phyloP scores from a whole-genome alignment of 2,329 filamentous ascomycete genomes.

The Claviceps sp. region DNA sequence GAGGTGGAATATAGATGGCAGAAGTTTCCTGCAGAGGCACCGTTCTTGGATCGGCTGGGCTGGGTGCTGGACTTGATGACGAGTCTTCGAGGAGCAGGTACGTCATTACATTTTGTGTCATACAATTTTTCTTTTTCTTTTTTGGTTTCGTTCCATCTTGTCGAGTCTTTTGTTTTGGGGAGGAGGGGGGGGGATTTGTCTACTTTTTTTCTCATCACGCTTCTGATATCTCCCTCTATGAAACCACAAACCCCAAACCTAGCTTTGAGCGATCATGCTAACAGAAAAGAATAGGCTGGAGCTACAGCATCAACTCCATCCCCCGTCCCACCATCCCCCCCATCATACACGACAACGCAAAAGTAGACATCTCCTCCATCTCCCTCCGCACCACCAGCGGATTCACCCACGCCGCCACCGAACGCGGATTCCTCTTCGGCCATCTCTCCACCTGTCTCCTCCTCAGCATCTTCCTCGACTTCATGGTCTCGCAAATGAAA shows the following conservation, averaged over 20 bases:
- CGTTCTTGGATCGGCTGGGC: constrained; percentile 34
- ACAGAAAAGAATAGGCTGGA: constrained; percentile 35
- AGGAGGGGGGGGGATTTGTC: too few species aligned
- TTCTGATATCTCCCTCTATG: too few species aligned
- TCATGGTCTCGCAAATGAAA: constrained; percentile 53
- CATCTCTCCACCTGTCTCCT: constrained; percentile 33
- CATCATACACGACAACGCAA: constrained; percentile 18
- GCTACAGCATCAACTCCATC: constrained; percentile 36
- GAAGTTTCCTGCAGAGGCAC: constrained; percentile 36
- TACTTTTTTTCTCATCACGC: too few species aligned
- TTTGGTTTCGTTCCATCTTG: background rate
- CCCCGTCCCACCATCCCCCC: constrained; percentile 31
- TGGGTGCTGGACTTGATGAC: constrained; percentile 44
- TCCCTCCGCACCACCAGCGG: constrained; percentile 31
- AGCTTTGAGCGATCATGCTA: background rate
- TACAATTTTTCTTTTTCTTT: background rate
- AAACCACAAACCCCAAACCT: too few species aligned
- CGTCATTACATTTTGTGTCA: constrained; percentile 6
- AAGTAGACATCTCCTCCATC: constrained; percentile 27
- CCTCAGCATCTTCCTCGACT: constrained; percentile 56
- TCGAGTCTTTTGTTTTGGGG: background rate
- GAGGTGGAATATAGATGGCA: constrained; percentile 46
- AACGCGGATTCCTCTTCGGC: constrained; percentile 28
- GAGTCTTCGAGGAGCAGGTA: constrained; percentile 42
- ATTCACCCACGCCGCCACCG: constrained; percentile 28